phyloP scores from a whole-genome alignment of 2,329 filamentous ascomycete species.

The Curvularia spicifera region DNA sequence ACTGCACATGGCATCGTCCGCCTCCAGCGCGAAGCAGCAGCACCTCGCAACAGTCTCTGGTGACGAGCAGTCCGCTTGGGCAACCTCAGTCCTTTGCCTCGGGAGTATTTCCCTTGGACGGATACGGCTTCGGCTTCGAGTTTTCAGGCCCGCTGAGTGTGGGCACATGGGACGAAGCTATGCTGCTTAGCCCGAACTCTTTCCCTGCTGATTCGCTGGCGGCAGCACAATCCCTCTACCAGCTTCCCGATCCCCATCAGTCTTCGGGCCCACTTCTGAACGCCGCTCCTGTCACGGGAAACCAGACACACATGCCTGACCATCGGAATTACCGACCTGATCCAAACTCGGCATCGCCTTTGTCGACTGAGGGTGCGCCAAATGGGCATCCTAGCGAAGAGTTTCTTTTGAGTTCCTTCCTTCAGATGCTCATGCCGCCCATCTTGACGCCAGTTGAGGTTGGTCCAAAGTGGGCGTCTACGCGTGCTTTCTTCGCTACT shows the following conservation, averaged over 20 bases:
- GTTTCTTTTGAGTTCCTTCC: background rate
- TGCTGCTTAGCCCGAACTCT: background rate
- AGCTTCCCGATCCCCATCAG: background rate
- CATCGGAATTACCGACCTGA: background rate
- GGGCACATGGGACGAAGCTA: background rate
- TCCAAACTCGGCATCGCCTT: background rate
- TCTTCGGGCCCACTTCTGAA: background rate
- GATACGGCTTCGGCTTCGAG: background rate
- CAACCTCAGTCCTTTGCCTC: background rate
- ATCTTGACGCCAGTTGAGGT: background rate
- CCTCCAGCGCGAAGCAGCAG: background rate
- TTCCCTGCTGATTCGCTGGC: background rate
- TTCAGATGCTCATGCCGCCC: background rate
- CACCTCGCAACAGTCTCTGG: background rate
- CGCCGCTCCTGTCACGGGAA: background rate
- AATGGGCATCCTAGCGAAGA: background rate
- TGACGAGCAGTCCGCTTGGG: background rate
- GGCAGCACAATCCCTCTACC: background rate
- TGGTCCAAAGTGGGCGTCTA: background rate
- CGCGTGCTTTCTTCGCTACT: background rate
- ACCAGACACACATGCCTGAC: background rate
- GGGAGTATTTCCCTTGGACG: background rate
- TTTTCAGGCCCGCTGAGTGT: background rate
- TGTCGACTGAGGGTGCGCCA: background rate
- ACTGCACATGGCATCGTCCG: background rate